Base-by-base conservation (phyloP, 169 alveolate genomes). In the Eimeria falciformis region DNA sequence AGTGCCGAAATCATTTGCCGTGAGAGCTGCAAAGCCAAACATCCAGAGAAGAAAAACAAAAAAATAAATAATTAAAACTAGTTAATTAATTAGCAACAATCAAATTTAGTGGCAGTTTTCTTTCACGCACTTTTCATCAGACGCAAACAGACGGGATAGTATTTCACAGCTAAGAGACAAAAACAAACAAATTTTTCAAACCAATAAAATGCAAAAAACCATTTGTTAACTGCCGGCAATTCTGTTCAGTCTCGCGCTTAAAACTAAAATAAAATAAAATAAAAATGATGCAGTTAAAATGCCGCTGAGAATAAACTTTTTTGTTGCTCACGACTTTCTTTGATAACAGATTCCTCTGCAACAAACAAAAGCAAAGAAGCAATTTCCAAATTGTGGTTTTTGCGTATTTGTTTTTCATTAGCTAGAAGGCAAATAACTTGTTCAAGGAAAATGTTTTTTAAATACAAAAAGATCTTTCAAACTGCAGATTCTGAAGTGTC, bases 131-230 rank as follows among this genome's bases (percentile, higher is more conserved):
- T 69, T 33, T 69, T 69, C 81, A 69, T 69, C 9, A 69, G 81
- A 21, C 81, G 81, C 14, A 69, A 27, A 33, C 81, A 69, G 23
- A 69, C 81, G 2, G 81, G 81, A 14, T 29, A 69, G 23, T 69
- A 69, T 7, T 9, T 69, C 14, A 1, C 50, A 0, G 81, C 81
- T 69, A 47, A 7, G 47, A 2, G 1, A 33, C 23, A 69, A 27
- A 21, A 33, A 33, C 9, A 62, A 62, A 27, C 29, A 62, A 62
- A 23, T 58, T 14, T 11, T 11, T 9, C 5, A 58, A 58, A 11
- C 71, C 18, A 58, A 7, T 11, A 58, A 14, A 18, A 58, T 58
- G 81, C 18, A 69, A 33, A 25, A 33, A 69, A 33, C 40, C 40
- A 0, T 33, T 33, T 33, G 40, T 2, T 33, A 33, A 33, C 40